Evolutionary conservation across 805 yeast genomes (phyloP).

Genomic region (Cyberlindnera veronae): DNA sequence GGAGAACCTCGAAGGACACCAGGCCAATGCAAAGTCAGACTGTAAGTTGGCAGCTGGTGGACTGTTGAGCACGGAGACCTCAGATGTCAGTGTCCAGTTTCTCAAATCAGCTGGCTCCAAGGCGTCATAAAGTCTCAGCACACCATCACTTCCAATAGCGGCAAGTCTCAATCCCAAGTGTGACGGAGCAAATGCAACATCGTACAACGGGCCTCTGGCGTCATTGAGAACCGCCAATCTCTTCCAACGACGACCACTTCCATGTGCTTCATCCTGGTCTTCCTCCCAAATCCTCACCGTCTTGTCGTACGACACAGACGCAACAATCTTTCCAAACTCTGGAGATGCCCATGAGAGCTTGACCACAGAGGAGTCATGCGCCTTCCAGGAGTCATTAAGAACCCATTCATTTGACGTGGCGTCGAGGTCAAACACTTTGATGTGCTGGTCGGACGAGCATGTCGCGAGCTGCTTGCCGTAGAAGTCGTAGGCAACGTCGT

Average conservation of each 20-base stretch:
- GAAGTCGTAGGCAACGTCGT: constrained; percentile 87
- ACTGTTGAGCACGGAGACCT: constrained; percentile 58
- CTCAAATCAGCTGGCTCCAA: constrained; percentile 85
- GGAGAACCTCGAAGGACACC: constrained; percentile 87
- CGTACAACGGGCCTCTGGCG: constrained; percentile 83
- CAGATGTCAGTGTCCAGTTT: constrained; percentile 76
- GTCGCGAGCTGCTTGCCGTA: constrained; percentile 93
- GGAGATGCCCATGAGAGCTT: constrained; percentile 92
- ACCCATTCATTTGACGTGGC: constrained; percentile 71
- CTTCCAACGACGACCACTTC: constrained; percentile 83
- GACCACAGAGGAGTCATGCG: constrained; percentile 87
- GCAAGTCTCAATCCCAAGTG: constrained; percentile 80
- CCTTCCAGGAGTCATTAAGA: constrained; percentile 87
- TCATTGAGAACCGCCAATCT: constrained; percentile 76
- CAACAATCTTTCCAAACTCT: constrained; percentile 82
- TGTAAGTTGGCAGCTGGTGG: constrained; percentile 81
- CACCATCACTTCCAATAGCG: constrained; percentile 87
- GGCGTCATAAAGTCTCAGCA: constrained; percentile 80
- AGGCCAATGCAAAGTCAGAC: constrained; percentile 77
- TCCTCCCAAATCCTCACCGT: constrained; percentile 92
- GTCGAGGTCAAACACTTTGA: constrained; percentile 81
- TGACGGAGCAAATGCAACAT: constrained; percentile 84
- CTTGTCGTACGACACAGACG: constrained; percentile 87
- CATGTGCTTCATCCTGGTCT: constrained; percentile 67
- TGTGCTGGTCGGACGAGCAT: constrained; percentile 90